A percentile compares a stretch with the other conserved stretches of the same genome.
These are phyloP conservation scores for Amanita pseudoporphyria DNA, from an alignment of 768 basidiomycete genomes.

Conservation along the genomic window DNA sequence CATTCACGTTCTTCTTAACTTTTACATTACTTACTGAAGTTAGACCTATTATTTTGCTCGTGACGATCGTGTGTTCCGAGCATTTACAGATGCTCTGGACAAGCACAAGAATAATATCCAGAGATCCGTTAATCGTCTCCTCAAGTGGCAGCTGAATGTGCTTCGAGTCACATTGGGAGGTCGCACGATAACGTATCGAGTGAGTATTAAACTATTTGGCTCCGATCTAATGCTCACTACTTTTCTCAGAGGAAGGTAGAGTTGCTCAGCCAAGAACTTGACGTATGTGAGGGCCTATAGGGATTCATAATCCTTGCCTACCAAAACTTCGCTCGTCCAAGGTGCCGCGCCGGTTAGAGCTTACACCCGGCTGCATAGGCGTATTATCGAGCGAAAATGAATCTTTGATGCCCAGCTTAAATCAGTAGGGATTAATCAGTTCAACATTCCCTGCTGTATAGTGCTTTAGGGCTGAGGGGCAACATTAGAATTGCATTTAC, in stretches of 20 bases:
- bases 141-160: constrained; percentile 64
- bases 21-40: not conserved
- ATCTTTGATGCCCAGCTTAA: not conserved
- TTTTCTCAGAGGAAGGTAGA: constrained; percentile 51
- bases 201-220: constrained; percentile 22
- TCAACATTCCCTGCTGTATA: not conserved
- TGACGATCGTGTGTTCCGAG: constrained; percentile 77
- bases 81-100: constrained; percentile 45
- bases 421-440: not conserved
- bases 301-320: constrained; percentile 4
- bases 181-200: constrained; percentile 54
- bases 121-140: constrained; percentile 37
- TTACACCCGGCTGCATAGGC: constrained; percentile 47
- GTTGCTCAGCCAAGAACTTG: constrained; percentile 48
- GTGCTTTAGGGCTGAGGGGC: not conserved
- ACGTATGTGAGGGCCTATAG: constrained; percentile 45
- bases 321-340: constrained; percentile 49
- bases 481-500: not conserved
- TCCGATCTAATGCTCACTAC: constrained; percentile 6
- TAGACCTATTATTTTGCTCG: constrained; percentile 91
- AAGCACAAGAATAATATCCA: constrained; percentile 37
- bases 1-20: not conserved
- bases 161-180: constrained; percentile 59
- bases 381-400: constrained; percentile 64
- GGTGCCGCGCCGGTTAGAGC: constrained; percentile 63